Evolutionary conservation across 192 early-diverging fungal genomes (phyloP), one percentile per base, ranked within the genome.

Genomic region (Dimargaris cristalligena): DNA sequence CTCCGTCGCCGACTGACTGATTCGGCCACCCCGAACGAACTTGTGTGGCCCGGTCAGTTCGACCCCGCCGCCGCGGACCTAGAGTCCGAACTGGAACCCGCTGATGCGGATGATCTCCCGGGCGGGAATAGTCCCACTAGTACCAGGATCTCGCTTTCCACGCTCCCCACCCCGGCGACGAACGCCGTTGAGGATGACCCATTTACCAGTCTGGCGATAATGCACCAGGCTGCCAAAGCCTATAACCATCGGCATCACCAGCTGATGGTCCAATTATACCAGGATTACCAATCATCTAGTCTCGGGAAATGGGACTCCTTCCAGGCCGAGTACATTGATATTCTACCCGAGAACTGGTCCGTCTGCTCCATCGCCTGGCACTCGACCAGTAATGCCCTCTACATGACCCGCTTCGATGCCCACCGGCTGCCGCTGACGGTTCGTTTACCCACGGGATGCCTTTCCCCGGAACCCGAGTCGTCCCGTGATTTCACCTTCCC

Each of bases 281-380:
- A 46, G 45, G 45, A 46, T 22, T 46, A 46, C 23, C 20, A 46
- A 46, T 22, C 45, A 29, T 30, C 29, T 54, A 31, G 29, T 29
- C 52, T n/a, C 20, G 23, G n/a, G 32, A 54, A 18, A n/a, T 10
- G 4, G 9, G 28, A 54, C 26, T n/a, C 52, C 18, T 46, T 22
- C 28, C 52, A 54, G 28, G 52, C 55, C n/a, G 22, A 16, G 3
- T 57, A 25, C 26, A n/a, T 57, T 34, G 55, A 57, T 34, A 34
- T 23, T 9, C 32, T 57, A 16, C 55, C 55, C 10, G 18, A 31
- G 4, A 35, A 16, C 33, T 57, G 55, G 55, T 16, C 34, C 20
- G 34, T 57, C 34, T 57, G 55, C 35, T 16, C 33, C 3, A 16
- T 57, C 22, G 28, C 34, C 2, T 25, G 34, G 10, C 18, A 57